Conservation (phyloP, 768 basidiomycete species). For the Mycena filopes region DNA sequence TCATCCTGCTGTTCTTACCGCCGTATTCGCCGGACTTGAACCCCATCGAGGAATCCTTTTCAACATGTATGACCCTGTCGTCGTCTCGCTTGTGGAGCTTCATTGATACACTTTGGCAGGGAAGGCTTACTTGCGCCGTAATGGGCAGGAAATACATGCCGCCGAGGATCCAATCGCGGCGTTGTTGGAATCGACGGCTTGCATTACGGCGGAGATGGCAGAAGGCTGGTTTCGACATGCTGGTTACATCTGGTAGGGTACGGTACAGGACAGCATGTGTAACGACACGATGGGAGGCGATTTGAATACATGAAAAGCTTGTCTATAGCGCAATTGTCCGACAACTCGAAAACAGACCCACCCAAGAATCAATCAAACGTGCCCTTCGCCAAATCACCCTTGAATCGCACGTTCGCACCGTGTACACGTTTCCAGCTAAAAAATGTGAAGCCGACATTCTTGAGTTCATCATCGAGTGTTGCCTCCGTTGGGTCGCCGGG, state of each 20-base stretch:
- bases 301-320: background rate
- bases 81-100: background rate
- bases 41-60: constrained; percentile 12
- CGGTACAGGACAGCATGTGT: background rate
- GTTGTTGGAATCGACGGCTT: constrained; percentile 29
- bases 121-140: constrained; percentile 27
- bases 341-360: background rate
- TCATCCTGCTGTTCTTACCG: constrained; percentile 1
- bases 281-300: background rate
- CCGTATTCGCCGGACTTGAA: constrained; percentile 14
- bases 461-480: background rate
- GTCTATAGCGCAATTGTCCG: no score
- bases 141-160: constrained; percentile 19
- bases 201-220: constrained; percentile 35
- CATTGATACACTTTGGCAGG: background rate
- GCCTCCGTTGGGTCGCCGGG: constrained; percentile 2
- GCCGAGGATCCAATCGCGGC: constrained; percentile 27
- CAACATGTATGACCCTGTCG: background rate
- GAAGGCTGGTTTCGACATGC: constrained; percentile 37
- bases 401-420: background rate
- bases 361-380: background rate
- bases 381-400: background rate
- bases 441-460: background rate
- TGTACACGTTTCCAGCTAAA: background rate
- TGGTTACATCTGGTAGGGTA: constrained; percentile 32